Conservation (phyloP, 1,284 basidiomycete genomes). For the Sanghuangporus baumii region DNA sequence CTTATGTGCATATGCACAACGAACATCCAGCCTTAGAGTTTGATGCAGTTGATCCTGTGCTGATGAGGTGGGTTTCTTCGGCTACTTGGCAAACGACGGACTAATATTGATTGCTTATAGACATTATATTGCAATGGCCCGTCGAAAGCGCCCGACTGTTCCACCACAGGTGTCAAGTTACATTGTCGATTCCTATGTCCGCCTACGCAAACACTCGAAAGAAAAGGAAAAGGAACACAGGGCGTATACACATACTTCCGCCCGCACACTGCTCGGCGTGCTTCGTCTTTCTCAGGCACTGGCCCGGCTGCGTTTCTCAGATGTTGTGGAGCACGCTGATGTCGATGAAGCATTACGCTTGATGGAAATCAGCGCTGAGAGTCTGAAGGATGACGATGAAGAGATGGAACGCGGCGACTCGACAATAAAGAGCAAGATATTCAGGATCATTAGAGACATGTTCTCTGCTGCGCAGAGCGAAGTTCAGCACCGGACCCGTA, state of each 20-base stretch:
- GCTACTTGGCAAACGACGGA: background rate
- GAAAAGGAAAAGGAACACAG: slow-evolving; percentile 88
- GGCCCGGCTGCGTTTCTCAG: slow-evolving; percentile 83
- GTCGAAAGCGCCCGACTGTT: slow-evolving; percentile 84
- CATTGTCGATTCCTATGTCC: slow-evolving; percentile 93
- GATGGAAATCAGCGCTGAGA: slow-evolving; percentile 95
- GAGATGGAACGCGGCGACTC: slow-evolving; percentile 61
- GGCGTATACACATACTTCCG: slow-evolving; percentile 93
- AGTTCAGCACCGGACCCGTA: slow-evolving; percentile 31
- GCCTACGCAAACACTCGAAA: slow-evolving; percentile 88
- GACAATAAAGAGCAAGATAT: slow-evolving; percentile 79
- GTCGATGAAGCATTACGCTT: slow-evolving; percentile 96
- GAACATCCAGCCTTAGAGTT: slow-evolving; percentile 82
- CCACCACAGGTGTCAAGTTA: slow-evolving; percentile 86
- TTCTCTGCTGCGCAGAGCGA: slow-evolving; percentile 36
- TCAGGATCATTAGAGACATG: slow-evolving; percentile 87
- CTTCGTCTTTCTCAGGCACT: slow-evolving; percentile 93
- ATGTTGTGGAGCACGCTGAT: slow-evolving; percentile 77
- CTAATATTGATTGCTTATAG: slow-evolving; percentile 35
- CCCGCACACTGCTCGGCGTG: slow-evolving; percentile 91
- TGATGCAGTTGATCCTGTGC: slow-evolving; percentile 77
- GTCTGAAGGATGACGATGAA: slow-evolving; percentile 75
- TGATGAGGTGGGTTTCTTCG: slow-evolving; percentile 69
- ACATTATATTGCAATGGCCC: slow-evolving; percentile 95
- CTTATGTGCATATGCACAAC: slow-evolving; percentile 97